phyloP scores from a whole-genome alignment of 805 yeast species.

The Saturnispora gosingensis region DNA sequence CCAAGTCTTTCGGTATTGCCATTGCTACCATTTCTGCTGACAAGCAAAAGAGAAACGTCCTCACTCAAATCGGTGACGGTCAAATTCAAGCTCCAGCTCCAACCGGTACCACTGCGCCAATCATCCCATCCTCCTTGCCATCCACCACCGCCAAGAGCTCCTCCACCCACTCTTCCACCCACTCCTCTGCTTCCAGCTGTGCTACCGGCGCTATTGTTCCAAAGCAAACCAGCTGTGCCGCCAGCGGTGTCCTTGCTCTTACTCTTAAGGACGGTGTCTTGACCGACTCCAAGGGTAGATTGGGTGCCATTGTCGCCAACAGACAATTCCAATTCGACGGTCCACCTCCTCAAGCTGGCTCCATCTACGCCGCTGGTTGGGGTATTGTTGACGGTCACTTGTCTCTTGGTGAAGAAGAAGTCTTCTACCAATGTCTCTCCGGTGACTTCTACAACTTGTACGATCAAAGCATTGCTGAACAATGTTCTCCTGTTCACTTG shows the following conservation, averaged over 20 bases:
- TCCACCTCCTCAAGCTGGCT: constrained; percentile 56
- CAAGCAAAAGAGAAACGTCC: constrained; percentile 22
- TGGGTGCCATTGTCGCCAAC: constrained; percentile 53
- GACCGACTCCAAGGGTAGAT: constrained; percentile 39
- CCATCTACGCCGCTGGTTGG: constrained; percentile 46
- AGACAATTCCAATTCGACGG: constrained; percentile 61
- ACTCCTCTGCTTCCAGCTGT: constrained; percentile 16
- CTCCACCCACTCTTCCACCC: constrained; percentile 27
- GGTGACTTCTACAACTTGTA: constrained; percentile 53
- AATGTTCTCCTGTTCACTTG: constrained; percentile 39
- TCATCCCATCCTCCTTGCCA: constrained; percentile 38
- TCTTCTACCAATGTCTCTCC: constrained; percentile 46
- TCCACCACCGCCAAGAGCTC: constrained; percentile 25
- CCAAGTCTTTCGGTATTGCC: constrained; percentile 59
- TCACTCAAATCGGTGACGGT: constrained; percentile 39
- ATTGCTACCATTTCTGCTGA: constrained; percentile 41
- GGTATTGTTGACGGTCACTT: constrained; percentile 38
- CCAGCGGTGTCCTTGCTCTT: constrained; percentile 33
- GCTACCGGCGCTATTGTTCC: constrained; percentile 19
- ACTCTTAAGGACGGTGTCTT: constrained; percentile 34
- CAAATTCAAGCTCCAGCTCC: constrained; percentile 34
- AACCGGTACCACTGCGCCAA: constrained; percentile 26
- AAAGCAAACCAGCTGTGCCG: constrained; percentile 28
- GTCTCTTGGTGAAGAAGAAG: constrained; percentile 38
- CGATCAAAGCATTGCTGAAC: constrained; percentile 38